Percentiles rank a stretch among this genome's conserved stretches.
Conservation (phyloP, 1,139 yeast genomes). For the Hansenula lynferdii region DNA sequence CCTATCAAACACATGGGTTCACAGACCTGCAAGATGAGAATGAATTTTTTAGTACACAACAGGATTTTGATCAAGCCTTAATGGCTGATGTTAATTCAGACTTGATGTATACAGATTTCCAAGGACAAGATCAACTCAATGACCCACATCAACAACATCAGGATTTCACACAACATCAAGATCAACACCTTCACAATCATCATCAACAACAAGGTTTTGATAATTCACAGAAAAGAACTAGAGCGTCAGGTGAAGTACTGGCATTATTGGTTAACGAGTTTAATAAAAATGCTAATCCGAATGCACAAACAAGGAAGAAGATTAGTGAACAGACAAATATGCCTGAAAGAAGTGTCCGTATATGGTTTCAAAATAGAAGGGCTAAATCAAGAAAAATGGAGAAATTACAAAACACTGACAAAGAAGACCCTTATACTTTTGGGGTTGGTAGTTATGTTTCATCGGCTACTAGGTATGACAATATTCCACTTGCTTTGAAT, state of each 20-base stretch:
- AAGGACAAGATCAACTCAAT: too few species aligned
- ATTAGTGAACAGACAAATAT: conserved; percentile 75
- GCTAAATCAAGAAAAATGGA: conserved; percentile 71
- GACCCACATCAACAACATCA: too few species aligned
- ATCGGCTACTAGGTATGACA: conserved; percentile 25
- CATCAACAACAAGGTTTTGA: conserved; percentile 4
- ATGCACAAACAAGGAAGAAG: conserved; percentile 60
- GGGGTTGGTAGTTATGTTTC: conserved; percentile 8
- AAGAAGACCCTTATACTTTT: conserved; percentile 11
- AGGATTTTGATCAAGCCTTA: conserved; percentile 1
- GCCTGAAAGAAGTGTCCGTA: conserved; percentile 89
- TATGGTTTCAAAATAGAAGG: conserved; percentile 92
- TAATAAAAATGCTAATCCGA: conserved; percentile 66
- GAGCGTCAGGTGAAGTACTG: conserved; percentile 85
- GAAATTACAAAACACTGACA: conserved; percentile 30
- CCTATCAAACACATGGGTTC: neutral
- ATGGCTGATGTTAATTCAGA: neutral
- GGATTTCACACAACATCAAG: conserved; percentile 3
- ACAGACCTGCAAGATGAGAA: neutral
- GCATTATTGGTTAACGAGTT: conserved; percentile 67
- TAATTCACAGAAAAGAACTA: conserved; percentile 32
- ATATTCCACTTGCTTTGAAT: conserved; percentile 51
- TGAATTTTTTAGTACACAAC: neutral
- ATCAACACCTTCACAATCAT: too few species aligned
- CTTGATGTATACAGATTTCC: neutral